phyloP scores from a whole-genome alignment of 2,329 filamentous ascomycete genomes.

The Clarireedia sp. region DNA sequence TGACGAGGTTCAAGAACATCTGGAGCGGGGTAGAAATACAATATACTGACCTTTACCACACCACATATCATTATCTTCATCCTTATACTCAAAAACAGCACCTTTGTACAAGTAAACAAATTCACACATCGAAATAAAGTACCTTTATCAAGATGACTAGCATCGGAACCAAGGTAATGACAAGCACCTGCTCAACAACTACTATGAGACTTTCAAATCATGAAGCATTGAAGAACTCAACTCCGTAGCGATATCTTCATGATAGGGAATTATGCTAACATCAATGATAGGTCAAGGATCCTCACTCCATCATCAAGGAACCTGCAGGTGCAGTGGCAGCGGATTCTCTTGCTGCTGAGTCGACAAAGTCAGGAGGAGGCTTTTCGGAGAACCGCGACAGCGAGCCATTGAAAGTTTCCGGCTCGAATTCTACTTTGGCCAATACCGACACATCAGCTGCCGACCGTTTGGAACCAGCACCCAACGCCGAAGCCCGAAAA shows the following conservation, averaged over 20 bases:
- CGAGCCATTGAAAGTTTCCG: conserved; percentile 41
- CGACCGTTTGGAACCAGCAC: conserved; percentile 37
- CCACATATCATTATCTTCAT: no score
- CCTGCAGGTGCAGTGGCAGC: conserved; percentile 53
- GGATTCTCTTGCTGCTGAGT: conserved; percentile 73
- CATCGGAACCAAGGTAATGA: not conserved
- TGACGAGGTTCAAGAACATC: no score
- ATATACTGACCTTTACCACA: no score
- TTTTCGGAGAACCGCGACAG: conserved; percentile 54
- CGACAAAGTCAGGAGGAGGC: conserved; percentile 48
- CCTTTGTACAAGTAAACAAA: no score
- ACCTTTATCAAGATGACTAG: not conserved
- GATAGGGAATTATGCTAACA: not conserved
- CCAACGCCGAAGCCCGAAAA: conserved; percentile 22
- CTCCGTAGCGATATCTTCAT: no score
- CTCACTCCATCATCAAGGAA: conserved; percentile 46
- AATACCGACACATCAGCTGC: conserved; percentile 48
- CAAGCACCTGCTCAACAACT: not conserved
- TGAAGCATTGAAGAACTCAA: no score
- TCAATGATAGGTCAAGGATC: conserved; percentile 37
- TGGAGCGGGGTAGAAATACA: no score
- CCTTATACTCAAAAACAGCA: no score
- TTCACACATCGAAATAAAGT: not conserved
- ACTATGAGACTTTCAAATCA: no score
- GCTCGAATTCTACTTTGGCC: conserved; percentile 45